Base-by-base conservation (phyloP, 2,329 filamentous ascomycete species). In the Ophiostoma pallidulum region DNA sequence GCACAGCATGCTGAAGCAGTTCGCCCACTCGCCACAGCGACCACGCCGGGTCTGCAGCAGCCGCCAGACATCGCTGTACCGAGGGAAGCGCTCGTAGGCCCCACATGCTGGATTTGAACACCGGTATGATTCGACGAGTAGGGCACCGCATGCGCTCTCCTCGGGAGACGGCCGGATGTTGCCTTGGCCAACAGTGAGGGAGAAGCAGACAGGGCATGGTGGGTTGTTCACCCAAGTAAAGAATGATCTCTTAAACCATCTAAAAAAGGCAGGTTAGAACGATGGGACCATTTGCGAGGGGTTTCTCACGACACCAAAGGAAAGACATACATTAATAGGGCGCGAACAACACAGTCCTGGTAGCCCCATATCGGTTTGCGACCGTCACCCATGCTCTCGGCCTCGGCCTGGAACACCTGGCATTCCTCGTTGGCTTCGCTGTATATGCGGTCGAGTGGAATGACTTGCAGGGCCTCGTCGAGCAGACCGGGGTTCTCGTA, bases 1-100 rank as follows among this genome's bases (percentile, higher is more conserved):
- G 71, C 91, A 97, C 45, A 98, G 76, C 92, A 97, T 97, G 68
- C 84, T 91, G 69, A 98, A 98, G 73, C 90, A 96, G 68, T 96
- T 97, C 56, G 88, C 89, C 89, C 92, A 97, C 69, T 98, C 92
- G 52, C 92, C 92, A 52, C 84, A 84, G 56, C 92, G 82, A 31
- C 92, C 92, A 56, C 85, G 78, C 56, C 86, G 75, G 24, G 88
- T 94, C 64, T 96, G 85, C 37, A 98, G 70, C 51, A 97, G 68
- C 43, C 89, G 83, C 82, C 94, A 97, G 22, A 95, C 91, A 62
- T 98, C 91, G 51, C 87, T 91, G 64, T 95, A 97, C 51, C 92
- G 80, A 33, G 92, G 90, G 57, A 96, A 98, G 54, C 54, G 80
- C 64, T 96, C 91, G 60, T 82, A 88, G 24, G 80, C 76, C 41